Evolutionary conservation across 148 eudicot genomes (phyloP), one percentile per base, ranked within the genome.

Genomic region (Tetragonia tetragonoides): DNA sequence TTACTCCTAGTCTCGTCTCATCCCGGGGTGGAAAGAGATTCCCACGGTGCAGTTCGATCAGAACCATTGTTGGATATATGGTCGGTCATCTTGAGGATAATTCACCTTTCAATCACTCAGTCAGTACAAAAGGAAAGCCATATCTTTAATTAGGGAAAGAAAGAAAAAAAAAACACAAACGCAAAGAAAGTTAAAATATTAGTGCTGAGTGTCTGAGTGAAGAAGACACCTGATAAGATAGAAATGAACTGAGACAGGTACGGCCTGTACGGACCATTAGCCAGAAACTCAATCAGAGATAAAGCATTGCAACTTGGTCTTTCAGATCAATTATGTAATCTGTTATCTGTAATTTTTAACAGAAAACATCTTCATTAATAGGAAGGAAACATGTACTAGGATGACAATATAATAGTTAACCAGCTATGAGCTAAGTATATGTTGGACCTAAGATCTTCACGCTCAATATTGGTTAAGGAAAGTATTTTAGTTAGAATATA

Each of bases 151-250:
- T 28, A 28, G 34, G 34, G 34, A 28, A 28, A 28, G 34, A 28
- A 28, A 28, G 20, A 23, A 21, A 56, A 78, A 70, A 57, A 70
- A 53, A 76, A 39, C 46, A 60, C 61, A 37, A 38, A 67, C 49
- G 34, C 28, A 54, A 76, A 77, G 37, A 37, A 80, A 72, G 51
- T 73, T 49, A 77, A 34, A 37, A 84, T 69, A 62, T 71, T 59
- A 42, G 38, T 54, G 59, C 64, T 39, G 74, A 56, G 74, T 46
- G 49, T 28, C 49, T 46, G 49, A 46, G 10, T 72, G 60, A 80
- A 40, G 76, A 68, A 20, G 54, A 39, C 66, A 64, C 20, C 42
- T 76, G 70, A 83, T 38, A 76, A 66, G 85, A 76, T 66, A 60
- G 28, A 57, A 68, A 23, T 63, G 9, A 40, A 66, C 51, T 23